Evolutionary conservation across 2,329 filamentous ascomycete species (phyloP), one percentile per base, ranked within the genome.

Genomic region (Pyrenophora tritici-repentis): DNA sequence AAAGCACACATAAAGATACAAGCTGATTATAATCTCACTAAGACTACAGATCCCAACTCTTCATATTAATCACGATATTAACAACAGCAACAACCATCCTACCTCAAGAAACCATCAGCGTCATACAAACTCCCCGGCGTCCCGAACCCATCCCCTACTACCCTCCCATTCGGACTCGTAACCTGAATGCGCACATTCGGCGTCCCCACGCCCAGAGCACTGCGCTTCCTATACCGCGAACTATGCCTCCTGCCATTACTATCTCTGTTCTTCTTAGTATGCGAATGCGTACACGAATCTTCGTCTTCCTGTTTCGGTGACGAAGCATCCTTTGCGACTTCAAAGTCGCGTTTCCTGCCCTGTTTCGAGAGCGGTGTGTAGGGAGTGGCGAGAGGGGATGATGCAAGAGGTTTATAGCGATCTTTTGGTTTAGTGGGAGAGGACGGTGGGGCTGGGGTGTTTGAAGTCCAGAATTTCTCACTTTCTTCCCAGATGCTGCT

Each of bases 41-140:
- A 29, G 13, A 29, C 7, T 29, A 29, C 26, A 29, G 12, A 3
- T 29, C 13, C 10, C 26, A 2, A 10, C 1, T 10, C 9, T 10
- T 13, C 8, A 4, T 29, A 29, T 29, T 7, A 9, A 24, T 7
- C 4, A 2, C 10, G 13, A 29, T 13, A 29, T 3, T 12, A 29
- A 12, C 13, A 24, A 24, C 8, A 24, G 8, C 10, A 13, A 29
- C 4, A 13, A 29, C 26, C 2, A 29, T 4, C 26, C 26, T 29
- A 10, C 9, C 9, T 29, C 9, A 29, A 12, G 5, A 29, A 2
- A 8, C 26, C 26, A 29, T 71, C 58, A 22, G 46, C 56, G 59
- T 73, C 70, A 52, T 73, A 73, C 56, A 71, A 63, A 58, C 65
- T 70, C 49, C 63, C 63, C 37, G 67, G 60, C 47, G 62, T 71